phyloP scores from a whole-genome alignment of 148 eudicot species.

The Dianthus caryophyllus region DNA sequence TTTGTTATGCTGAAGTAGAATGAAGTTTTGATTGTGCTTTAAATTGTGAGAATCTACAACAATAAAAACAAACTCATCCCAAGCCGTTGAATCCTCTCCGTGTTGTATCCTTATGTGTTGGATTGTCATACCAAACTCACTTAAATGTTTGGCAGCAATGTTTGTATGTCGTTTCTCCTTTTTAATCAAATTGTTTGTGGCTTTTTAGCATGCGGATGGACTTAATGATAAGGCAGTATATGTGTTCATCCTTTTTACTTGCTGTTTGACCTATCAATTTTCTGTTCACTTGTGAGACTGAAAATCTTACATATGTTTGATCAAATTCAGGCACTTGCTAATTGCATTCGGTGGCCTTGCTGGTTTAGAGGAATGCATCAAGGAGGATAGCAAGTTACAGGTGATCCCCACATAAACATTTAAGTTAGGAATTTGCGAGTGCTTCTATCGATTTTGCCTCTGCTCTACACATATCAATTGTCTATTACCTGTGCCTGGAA shows the following conservation, averaged over 20 bases:
- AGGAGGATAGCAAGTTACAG: slow-evolving; percentile 70
- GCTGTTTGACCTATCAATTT: not conserved
- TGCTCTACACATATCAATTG: not conserved
- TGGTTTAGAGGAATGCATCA: slow-evolving; percentile 93
- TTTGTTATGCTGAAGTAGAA: not conserved
- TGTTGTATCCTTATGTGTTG: no score
- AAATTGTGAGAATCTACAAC: not conserved
- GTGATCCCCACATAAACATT: slow-evolving; percentile 24
- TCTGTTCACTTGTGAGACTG: slow-evolving; percentile 10
- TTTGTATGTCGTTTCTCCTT: not conserved
- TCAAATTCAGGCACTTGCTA: slow-evolving; percentile 62
- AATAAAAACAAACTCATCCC: not conserved
- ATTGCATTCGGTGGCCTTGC: slow-evolving; percentile 97
- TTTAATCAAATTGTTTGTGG: not conserved
- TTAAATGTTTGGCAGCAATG: not conserved
- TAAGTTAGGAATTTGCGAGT: not conserved
- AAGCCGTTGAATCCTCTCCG: not conserved
- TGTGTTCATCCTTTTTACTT: not conserved
- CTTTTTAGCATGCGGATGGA: not conserved
- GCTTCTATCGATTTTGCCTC: not conserved
- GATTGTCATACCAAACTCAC: not conserved
- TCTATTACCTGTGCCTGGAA: not conserved
- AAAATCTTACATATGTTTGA: slow-evolving; percentile 7
- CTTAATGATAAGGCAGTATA: not conserved
- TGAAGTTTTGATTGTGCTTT: not conserved